Evolutionary conservation across 306 rosid genomes (phyloP).

Genomic region (Coriaria nepalensis): DNA sequence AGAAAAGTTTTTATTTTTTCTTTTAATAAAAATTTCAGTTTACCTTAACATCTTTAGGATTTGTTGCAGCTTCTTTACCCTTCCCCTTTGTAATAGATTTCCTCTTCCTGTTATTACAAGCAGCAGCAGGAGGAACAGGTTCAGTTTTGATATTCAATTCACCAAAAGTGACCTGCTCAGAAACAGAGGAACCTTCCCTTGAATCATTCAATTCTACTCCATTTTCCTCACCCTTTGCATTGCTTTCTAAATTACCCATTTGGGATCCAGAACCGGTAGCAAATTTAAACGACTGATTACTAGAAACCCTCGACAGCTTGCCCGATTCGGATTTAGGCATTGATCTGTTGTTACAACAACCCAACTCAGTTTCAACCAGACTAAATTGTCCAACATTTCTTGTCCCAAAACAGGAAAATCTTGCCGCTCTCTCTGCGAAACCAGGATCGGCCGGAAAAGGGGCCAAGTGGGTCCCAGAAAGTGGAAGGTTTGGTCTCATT

Average conservation of each 20-base stretch:
- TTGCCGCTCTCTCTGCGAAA: constrained; percentile 41
- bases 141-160: constrained; percentile 23
- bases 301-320: constrained; percentile 22
- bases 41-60: constrained; percentile 28
- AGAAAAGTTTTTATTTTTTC: too few relatives aligned
- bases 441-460: constrained; percentile 44
- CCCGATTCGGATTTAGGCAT: constrained; percentile 23
- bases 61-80: too few relatives aligned
- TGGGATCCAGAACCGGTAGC: too few relatives aligned
- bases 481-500: constrained; percentile 16
- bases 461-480: constrained; percentile 15
- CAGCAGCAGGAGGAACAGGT: neutral
- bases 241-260: neutral
- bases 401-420: constrained; percentile 31
- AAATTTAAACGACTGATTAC: constrained; percentile 9
- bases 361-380: constrained; percentile 22
- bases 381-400: constrained; percentile 18
- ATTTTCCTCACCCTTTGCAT: constrained; percentile 1
- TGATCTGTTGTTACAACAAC: constrained; percentile 10
- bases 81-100: constrained; percentile 31
- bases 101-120: constrained; percentile 23
- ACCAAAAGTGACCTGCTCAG: constrained; percentile 39
- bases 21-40: neutral
- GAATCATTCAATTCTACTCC: constrained; percentile 26
- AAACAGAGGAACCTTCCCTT: constrained; percentile 42